Percentiles rank a stretch among this genome's conserved stretches.
Evolutionary conservation across 345 rosid species (phyloP).

Genomic region (Rhodamnia argentea): DNA sequence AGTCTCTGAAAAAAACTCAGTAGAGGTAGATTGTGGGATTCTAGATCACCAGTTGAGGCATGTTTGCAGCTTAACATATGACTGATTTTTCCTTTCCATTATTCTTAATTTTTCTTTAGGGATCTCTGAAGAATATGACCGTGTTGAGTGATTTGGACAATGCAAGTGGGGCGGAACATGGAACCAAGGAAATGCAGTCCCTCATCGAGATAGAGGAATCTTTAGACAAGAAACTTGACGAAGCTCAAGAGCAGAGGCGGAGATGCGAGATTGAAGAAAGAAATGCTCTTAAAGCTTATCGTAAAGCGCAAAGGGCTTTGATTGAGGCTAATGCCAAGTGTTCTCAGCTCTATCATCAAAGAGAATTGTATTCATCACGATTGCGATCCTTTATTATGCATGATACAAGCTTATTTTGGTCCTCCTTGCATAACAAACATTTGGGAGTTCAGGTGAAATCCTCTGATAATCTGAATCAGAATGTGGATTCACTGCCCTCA

Average conservation of each 20-base stretch:
- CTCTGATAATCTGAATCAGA: conserved; percentile 19
- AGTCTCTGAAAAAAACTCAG: conserved; percentile 9
- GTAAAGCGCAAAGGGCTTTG: conserved; percentile 81
- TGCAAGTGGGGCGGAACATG: conserved; percentile 23
- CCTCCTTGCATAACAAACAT: conserved; percentile 33
- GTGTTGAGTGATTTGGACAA: conserved; percentile 23
- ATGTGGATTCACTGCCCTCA: conserved; percentile 27
- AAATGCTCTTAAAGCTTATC: conserved; percentile 78
- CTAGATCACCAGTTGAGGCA: background rate
- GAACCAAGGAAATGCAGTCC: conserved; percentile 29
- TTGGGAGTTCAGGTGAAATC: conserved; percentile 23
- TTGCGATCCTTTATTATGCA: conserved; percentile 53
- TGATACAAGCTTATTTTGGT: conserved; percentile 45
- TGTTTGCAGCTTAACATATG: background rate
- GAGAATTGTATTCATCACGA: conserved; percentile 65
- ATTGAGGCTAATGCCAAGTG: conserved; percentile 87
- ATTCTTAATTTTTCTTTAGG: conserved; percentile 21
- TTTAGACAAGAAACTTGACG: conserved; percentile 77
- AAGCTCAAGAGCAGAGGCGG: conserved; percentile 61
- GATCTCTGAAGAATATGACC: conserved; percentile 20
- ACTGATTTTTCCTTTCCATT: background rate
- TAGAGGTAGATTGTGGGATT: conserved; percentile 31
- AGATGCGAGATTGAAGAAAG: conserved; percentile 91
- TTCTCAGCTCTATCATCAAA: conserved; percentile 52
- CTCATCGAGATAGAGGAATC: conserved; percentile 69